Conservation (phyloP, 306 rosid species). For the Glycyrrhiza uralensis region DNA sequence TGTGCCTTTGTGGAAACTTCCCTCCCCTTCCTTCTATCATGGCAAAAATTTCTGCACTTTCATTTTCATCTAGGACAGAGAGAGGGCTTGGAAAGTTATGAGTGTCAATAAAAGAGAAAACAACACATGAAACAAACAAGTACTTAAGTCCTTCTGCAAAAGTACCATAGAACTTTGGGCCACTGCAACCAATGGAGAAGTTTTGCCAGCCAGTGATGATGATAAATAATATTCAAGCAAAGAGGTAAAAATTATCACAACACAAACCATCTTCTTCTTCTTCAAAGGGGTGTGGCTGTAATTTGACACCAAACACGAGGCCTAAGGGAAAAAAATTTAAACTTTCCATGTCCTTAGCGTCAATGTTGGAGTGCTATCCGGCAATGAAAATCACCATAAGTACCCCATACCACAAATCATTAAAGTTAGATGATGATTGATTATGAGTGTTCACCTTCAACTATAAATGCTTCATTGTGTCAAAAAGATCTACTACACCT, state of each 20-base stretch:
- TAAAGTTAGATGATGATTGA: slow-evolving; percentile 33
- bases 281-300: slow-evolving; percentile 30
- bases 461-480: slow-evolving; percentile 48
- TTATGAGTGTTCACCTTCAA: slow-evolving; percentile 34
- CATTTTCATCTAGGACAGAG: slow-evolving; percentile 52
- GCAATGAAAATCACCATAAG: slow-evolving; percentile 37
- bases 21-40: slow-evolving; percentile 27
- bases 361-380: slow-evolving; percentile 28
- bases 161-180: slow-evolving; percentile 46
- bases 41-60: slow-evolving; percentile 56
- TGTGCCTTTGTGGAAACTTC: slow-evolving; percentile 44
- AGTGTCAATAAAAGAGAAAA: slow-evolving; percentile 68
- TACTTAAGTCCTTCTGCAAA: slow-evolving; percentile 42
- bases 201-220: slow-evolving; percentile 31
- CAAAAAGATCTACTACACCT: slow-evolving; percentile 21
- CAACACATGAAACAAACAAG: slow-evolving; percentile 65
- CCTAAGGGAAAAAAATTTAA: not conserved
- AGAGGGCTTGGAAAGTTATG: slow-evolving; percentile 33
- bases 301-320: slow-evolving; percentile 17
- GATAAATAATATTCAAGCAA: slow-evolving; percentile 15
- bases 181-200: slow-evolving; percentile 50
- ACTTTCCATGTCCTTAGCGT: slow-evolving; percentile 2
- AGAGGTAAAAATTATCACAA: slow-evolving; percentile 15
- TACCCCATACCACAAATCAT: slow-evolving; percentile 15
- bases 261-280: slow-evolving; percentile 2